Conservation (phyloP, 1,284 basidiomycete species). For the Boletus sp. region DNA sequence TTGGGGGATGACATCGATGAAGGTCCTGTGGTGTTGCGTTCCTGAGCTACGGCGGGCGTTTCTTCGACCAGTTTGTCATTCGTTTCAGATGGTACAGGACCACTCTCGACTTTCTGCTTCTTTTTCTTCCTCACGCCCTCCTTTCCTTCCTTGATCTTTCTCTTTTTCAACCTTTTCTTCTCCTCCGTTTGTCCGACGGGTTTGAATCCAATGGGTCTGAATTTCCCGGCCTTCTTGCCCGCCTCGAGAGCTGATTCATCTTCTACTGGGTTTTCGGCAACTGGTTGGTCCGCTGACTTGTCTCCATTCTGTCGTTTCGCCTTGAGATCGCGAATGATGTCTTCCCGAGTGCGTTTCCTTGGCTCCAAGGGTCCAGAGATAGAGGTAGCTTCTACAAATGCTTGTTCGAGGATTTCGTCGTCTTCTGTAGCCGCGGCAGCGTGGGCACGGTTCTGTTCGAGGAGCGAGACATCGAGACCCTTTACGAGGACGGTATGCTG, state of each 20-base stretch:
- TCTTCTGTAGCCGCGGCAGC: constrained; percentile 50
- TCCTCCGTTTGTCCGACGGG: constrained; percentile 43
- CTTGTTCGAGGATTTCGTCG: constrained; percentile 75
- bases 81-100: constrained; percentile 8
- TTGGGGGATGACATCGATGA: constrained; percentile 9
- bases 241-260: constrained; percentile 42
- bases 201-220: constrained; percentile 77
- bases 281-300: constrained; percentile 15
- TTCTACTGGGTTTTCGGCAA: constrained; percentile 10
- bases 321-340: constrained; percentile 71
- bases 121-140: constrained; percentile 47
- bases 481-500: constrained; percentile 85
- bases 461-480: constrained; percentile 82
- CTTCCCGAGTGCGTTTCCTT: constrained; percentile 69
- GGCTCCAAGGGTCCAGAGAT: constrained; percentile 27
- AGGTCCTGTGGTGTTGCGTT: background rate
- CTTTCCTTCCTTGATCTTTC: constrained; percentile 41
- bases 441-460: constrained; percentile 79
- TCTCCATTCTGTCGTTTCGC: constrained; percentile 44
- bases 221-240: constrained; percentile 63
- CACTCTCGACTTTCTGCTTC: constrained; percentile 41
- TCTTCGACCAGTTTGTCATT: constrained; percentile 33
- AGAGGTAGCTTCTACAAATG: constrained; percentile 46
- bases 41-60: background rate
- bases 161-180: constrained; percentile 49